Evolutionary conservation across 2,329 filamentous ascomycete species (phyloP).

Genomic region (Fusarium subtropicale): DNA sequence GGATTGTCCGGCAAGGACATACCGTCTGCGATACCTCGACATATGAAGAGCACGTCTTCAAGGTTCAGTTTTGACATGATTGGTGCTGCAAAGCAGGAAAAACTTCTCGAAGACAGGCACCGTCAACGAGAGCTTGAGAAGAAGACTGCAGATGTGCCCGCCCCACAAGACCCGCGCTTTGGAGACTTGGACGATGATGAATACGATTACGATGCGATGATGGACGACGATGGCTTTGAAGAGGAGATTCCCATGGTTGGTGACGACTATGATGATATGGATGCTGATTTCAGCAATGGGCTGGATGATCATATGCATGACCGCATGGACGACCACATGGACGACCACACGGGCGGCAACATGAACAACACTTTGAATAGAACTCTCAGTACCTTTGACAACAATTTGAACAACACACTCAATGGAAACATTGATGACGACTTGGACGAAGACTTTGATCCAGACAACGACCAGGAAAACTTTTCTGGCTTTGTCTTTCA

Average conservation of each 20-base stretch:
- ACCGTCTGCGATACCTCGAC: slow-evolving; percentile 65
- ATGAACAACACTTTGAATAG: slow-evolving; percentile 40
- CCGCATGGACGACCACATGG: slow-evolving; percentile 1
- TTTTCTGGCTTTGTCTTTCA: slow-evolving; percentile 71
- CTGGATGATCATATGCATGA: slow-evolving; percentile 25
- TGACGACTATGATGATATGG: slow-evolving; percentile 49
- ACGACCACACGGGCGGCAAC: slow-evolving; percentile 1
- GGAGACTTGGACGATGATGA: slow-evolving; percentile 72
- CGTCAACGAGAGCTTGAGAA: slow-evolving; percentile 74
- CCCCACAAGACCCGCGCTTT: slow-evolving; percentile 63
- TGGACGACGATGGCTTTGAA: slow-evolving; percentile 73
- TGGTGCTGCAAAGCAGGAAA: slow-evolving; percentile 74
- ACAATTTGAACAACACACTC: slow-evolving; percentile 39
- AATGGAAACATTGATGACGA: slow-evolving; percentile 42
- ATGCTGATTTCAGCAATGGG: slow-evolving; percentile 43
- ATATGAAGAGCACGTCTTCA: slow-evolving; percentile 82
- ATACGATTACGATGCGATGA: slow-evolving; percentile 72
- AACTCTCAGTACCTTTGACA: slow-evolving; percentile 17
- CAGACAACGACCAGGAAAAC: slow-evolving; percentile 62
- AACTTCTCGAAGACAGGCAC: slow-evolving; percentile 78
- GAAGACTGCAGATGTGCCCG: slow-evolving; percentile 56
- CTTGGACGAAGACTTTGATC: slow-evolving; percentile 39
- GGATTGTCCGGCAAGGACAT: slow-evolving; percentile 59
- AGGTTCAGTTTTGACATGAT: slow-evolving; percentile 87
- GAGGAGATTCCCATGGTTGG: slow-evolving; percentile 57